These are phyloP conservation scores for Phascolomyces articulosus DNA, from an alignment of 371 early-diverging fungal species.

Conservation along the genomic window DNA sequence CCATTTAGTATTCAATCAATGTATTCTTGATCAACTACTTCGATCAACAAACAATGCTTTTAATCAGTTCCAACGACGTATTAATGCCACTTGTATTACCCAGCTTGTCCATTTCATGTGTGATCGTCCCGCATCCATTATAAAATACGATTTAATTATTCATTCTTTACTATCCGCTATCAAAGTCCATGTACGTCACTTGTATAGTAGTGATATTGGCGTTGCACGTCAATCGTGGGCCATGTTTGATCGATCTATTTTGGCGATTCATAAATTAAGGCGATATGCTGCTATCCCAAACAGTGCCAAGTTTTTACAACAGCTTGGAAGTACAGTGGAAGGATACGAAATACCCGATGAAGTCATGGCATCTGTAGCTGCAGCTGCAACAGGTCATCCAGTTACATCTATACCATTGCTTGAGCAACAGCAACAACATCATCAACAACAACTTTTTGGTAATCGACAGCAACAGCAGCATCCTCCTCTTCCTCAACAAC, in stretches of 20 bases:
- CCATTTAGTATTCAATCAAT: constrained; percentile 27
- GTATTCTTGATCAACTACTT: constrained; percentile 18
- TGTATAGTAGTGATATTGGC: constrained; percentile 25
- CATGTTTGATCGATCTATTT: constrained; percentile 35
- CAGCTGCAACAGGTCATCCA: not conserved
- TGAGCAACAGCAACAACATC: constrained; percentile 5
- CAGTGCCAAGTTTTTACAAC: constrained; percentile 38
- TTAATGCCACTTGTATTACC: constrained; percentile 36
- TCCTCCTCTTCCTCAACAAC: too few species aligned
- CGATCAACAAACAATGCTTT: constrained; percentile 22
- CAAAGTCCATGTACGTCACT: constrained; percentile 27
- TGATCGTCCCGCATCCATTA: constrained; percentile 25
- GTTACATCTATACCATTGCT: not conserved
- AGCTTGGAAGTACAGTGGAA: constrained; percentile 20
- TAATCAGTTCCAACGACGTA: constrained; percentile 25
- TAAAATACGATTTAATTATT: constrained; percentile 35
- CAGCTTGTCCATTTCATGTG: constrained; percentile 33
- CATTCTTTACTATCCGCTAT: constrained; percentile 30
- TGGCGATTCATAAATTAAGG: constrained; percentile 27
- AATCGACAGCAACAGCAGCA: not conserved
- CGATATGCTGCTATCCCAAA: constrained; percentile 38
- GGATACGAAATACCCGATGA: constrained; percentile 3
- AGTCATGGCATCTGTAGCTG: not conserved
- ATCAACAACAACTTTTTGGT: not conserved
- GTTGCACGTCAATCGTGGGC: constrained; percentile 39